Percentiles rank a stretch among this genome's conserved stretches.
phyloP scores from a whole-genome alignment of 768 basidiomycete species.

The Termitomyces sp. region DNA sequence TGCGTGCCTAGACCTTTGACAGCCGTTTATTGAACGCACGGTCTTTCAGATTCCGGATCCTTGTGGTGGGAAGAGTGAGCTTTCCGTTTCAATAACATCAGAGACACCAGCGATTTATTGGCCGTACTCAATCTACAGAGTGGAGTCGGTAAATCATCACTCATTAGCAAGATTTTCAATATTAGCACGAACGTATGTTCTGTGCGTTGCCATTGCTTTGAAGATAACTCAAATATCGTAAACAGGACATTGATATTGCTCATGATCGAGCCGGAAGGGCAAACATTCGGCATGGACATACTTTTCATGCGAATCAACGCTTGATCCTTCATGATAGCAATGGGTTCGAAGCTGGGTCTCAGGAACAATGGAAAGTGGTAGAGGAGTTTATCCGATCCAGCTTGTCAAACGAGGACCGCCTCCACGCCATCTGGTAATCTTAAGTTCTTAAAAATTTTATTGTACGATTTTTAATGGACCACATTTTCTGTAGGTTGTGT shows the following conservation, averaged over 20 bases:
- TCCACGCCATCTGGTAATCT: not conserved
- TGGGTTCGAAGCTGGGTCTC: constrained; percentile 28
- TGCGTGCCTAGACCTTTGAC: not conserved
- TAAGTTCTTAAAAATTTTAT: not conserved
- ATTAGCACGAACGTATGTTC: constrained; percentile 10
- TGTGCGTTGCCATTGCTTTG: not conserved
- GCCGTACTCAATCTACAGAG: constrained; percentile 9
- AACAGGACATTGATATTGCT: constrained; percentile 14
- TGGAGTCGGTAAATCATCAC: constrained; percentile 28
- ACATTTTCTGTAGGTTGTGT: not conserved
- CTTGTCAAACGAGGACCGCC: not conserved
- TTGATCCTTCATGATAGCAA: constrained; percentile 28
- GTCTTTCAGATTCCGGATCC: not conserved
- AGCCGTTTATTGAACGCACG: not conserved
- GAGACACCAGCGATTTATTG: not conserved
- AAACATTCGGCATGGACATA: constrained; percentile 21
- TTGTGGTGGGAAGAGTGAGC: constrained; percentile 2
- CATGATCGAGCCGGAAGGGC: constrained; percentile 18
- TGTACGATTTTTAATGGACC: not conserved
- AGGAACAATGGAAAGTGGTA: constrained; percentile 17
- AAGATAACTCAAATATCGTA: not conserved
- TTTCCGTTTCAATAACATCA: not conserved
- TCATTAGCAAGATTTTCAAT: constrained; percentile 23
- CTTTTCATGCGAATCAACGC: constrained; percentile 16
- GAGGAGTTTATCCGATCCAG: constrained; percentile 17